These are phyloP conservation scores for Golubevia pallescens DNA, from an alignment of 1,284 basidiomycete genomes.

Conservation along the genomic window DNA sequence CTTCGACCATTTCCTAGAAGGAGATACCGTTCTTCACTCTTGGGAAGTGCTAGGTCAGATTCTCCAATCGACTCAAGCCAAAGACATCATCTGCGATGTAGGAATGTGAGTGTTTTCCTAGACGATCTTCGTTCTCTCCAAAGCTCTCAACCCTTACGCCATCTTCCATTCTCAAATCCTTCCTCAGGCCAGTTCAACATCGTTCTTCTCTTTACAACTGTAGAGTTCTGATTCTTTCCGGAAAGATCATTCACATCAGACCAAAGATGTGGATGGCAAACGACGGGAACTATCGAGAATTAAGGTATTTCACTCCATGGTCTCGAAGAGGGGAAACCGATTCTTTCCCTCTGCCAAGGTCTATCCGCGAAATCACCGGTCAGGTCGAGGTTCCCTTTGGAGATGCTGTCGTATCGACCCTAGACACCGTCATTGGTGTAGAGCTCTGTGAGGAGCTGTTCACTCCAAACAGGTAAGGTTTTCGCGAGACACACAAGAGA, in stretches of 20 bases:
- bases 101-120: conserved; percentile 55
- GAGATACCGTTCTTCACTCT: conserved; percentile 50
- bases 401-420: conserved; percentile 87
- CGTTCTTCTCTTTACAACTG: conserved; percentile 98
- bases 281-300: conserved; percentile 95
- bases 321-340: conserved; percentile 83
- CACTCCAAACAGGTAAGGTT: conserved; percentile 81
- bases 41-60: conserved; percentile 59
- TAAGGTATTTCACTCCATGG: conserved; percentile 97
- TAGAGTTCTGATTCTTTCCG: conserved; percentile 83
- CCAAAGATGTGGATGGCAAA: conserved; percentile 99
- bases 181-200: conserved; percentile 84
- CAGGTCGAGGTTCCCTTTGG: conserved; percentile 95
- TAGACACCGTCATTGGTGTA: conserved; percentile 94
- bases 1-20: conserved; percentile 56
- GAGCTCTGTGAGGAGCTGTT: conserved; percentile 98
- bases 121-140: conserved; percentile 1
- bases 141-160: not conserved
- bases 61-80: conserved; percentile 32
- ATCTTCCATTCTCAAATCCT: not conserved
- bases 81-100: conserved; percentile 57
- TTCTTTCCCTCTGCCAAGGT: conserved; percentile 84
- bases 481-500: not conserved
- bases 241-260: conserved; percentile 86
- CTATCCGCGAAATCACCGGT: conserved; percentile 83